Percentiles rank a stretch among this genome's conserved stretches.
Evolutionary conservation across 2,329 filamentous ascomycete species (phyloP).

Genomic region (Ustulina deusta): DNA sequence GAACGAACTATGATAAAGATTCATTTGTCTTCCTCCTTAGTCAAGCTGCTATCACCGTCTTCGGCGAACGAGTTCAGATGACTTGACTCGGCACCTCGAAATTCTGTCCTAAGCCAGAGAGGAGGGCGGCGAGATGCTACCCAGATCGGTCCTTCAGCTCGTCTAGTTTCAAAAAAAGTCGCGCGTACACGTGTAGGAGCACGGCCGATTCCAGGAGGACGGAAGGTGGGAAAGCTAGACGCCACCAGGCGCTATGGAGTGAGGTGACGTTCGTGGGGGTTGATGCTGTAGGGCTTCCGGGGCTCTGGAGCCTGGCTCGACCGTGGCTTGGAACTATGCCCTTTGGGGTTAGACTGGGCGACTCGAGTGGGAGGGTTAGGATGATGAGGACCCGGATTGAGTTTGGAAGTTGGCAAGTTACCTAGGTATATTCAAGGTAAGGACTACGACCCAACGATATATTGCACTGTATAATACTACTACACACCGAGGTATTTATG

Average conservation of each 20-base stretch:
- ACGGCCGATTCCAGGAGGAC: slow-evolving; percentile 32
- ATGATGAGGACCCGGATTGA: no score
- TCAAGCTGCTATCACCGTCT: slow-evolving; percentile 27
- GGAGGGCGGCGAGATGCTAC: slow-evolving; percentile 11
- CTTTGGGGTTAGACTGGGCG: slow-evolving; percentile 3
- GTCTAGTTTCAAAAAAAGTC: slow-evolving; percentile 16
- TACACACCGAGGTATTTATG: no score
- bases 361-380: neutral
- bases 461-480: no score
- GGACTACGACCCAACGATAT: no score
- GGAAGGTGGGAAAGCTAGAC: slow-evolving; percentile 27
- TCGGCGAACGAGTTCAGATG: slow-evolving; percentile 37
- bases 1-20: slow-evolving; percentile 4
- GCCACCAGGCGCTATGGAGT: neutral
- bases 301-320: slow-evolving; percentile 1
- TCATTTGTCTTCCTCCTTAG: slow-evolving; percentile 11
- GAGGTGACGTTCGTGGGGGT: slow-evolving; percentile 29
- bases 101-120: slow-evolving; percentile 18
- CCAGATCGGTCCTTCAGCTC: slow-evolving; percentile 25
- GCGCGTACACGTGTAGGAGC: slow-evolving; percentile 1
- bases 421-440: no score
- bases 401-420: no score
- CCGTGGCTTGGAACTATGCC: neutral
- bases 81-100: slow-evolving; percentile 27
- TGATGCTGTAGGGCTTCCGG: slow-evolving; percentile 2